Conservation (phyloP, 148 eudicot species). For the Arbutus unedo region DNA sequence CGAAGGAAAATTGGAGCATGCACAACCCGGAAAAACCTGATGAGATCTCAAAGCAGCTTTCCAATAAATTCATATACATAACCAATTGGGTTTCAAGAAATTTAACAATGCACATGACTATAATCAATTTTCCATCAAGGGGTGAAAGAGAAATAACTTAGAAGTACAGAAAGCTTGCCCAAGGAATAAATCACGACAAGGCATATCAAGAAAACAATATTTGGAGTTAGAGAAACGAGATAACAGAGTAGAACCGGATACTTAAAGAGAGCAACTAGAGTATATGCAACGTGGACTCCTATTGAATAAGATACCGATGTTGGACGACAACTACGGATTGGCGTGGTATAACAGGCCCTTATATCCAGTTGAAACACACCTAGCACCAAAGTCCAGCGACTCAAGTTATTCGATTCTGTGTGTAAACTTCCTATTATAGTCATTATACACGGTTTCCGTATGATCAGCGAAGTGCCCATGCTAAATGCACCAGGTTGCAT, state of each 20-base stretch:
- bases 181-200: not conserved
- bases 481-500: not conserved
- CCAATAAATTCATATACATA: not conserved
- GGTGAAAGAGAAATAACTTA: not conserved
- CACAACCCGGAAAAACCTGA: slow-evolving; percentile 78
- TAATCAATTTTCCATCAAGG: not conserved
- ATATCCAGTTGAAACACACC: not conserved
- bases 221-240: not conserved
- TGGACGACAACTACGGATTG: not conserved
- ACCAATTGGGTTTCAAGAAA: not conserved
- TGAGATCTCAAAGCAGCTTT: slow-evolving; percentile 24
- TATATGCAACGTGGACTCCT: not conserved
- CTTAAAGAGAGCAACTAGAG: not conserved
- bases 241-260: not conserved
- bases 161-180: not conserved
- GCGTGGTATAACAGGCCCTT: not conserved
- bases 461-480: not conserved
- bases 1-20: slow-evolving; percentile 86
- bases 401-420: not conserved
- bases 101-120: not conserved
- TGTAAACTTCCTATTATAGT: not conserved
- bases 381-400: not conserved
- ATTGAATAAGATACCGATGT: not conserved
- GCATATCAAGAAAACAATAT: not conserved
- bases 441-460: not conserved